phyloP scores from a whole-genome alignment of 164 flowering plant species.

The Platanus orientalis region DNA sequence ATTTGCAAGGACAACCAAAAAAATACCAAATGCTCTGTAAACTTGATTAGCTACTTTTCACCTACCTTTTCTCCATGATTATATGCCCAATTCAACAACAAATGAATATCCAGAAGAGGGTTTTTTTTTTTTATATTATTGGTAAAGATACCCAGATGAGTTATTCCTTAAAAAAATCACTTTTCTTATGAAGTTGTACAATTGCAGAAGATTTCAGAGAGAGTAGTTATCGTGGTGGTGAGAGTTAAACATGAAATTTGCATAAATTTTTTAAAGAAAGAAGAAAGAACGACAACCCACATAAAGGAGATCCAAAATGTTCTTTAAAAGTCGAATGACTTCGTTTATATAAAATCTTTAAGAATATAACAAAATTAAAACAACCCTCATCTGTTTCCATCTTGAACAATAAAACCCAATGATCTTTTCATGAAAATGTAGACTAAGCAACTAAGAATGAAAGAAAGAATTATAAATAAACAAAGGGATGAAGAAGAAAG shows the following conservation, averaged over 20 bases:
- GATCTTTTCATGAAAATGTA: neutral
- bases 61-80: neutral
- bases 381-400: neutral
- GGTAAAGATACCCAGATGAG: no score
- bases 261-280: no score
- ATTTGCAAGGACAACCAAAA: neutral
- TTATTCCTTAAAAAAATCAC: neutral
- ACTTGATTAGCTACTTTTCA: no score
- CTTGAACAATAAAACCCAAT: neutral
- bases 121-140: no score
- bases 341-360: neutral
- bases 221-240: no score
- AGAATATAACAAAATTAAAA: neutral
- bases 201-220: no score
- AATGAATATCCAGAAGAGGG: neutral
- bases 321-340: neutral
- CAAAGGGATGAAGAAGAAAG: neutral
- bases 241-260: no score
- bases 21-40: no score
- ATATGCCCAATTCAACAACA: neutral
- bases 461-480: neutral
- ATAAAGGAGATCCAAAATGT: no score
- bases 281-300: no score
- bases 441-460: neutral
- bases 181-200: neutral